Conservation (phyloP, 805 yeast species). For the Candida dajiaensis region DNA sequence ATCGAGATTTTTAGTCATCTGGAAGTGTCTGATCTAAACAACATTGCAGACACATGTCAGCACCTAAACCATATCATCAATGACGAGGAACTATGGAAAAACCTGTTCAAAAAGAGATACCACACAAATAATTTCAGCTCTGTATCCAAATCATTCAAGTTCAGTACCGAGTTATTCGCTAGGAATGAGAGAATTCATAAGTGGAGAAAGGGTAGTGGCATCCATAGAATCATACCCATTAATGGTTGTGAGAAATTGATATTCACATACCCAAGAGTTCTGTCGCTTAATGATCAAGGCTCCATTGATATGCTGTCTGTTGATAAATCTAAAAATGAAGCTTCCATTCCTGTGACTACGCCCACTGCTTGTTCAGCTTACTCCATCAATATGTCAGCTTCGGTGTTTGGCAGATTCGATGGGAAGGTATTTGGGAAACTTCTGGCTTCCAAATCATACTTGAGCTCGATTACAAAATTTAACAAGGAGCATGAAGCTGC, state of each 20-base stretch:
- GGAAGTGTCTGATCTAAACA: conserved; percentile 30
- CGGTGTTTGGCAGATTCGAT: conserved; percentile 17
- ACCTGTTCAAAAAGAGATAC: conserved; percentile 27
- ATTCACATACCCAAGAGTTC: conserved; percentile 14
- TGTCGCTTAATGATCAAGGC: conserved; percentile 15
- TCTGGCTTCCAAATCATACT: conserved; percentile 12
- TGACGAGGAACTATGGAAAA: conserved; percentile 39
- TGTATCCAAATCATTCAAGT: conserved; percentile 27
- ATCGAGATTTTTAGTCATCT: conserved; percentile 30
- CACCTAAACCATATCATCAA: conserved; percentile 25
- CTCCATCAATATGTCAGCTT: conserved; percentile 8
- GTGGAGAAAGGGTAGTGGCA: conserved; percentile 15
- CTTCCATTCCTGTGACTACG: conserved; percentile 16
- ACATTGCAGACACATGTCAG: conserved; percentile 27
- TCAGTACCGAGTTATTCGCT: conserved; percentile 28
- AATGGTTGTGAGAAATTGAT: conserved; percentile 8
- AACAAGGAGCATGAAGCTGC: conserved; percentile 4
- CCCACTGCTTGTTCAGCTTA: conserved; percentile 13
- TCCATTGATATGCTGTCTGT: conserved; percentile 10
- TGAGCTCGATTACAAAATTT: conserved; percentile 8
- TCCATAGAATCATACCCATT: conserved; percentile 6
- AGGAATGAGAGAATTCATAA: conserved; percentile 20
- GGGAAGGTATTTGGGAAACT: conserved; percentile 15
- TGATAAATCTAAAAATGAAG: conserved; percentile 12
- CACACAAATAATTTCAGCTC: conserved; percentile 31